phyloP scores from a whole-genome alignment of 495 filamentous ascomycete genomes.

The Penicillium soppii region DNA sequence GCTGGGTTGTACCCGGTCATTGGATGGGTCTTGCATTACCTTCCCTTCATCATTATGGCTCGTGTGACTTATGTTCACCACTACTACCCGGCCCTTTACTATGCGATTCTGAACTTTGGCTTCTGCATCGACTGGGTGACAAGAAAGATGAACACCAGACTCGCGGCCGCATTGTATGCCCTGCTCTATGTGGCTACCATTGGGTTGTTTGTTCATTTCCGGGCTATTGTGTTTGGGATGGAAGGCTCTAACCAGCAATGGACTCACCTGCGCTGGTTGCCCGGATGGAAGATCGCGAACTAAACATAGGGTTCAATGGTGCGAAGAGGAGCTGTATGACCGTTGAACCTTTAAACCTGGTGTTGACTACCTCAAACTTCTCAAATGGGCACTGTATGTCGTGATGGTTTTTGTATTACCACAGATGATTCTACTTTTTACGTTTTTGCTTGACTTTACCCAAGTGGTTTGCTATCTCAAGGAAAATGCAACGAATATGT shows the following conservation, averaged over 20 bases:
- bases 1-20: conserved; percentile 86
- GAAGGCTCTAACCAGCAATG: conserved; percentile 79
- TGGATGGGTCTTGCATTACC: conserved; percentile 94
- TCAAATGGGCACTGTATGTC: background rate
- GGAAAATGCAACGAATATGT: background rate
- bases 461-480: background rate
- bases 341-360: background rate
- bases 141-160: conserved; percentile 56
- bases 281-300: conserved; percentile 53
- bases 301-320: conserved; percentile 15
- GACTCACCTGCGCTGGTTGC: conserved; percentile 90
- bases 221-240: conserved; percentile 97
- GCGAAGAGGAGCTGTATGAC: background rate
- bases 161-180: conserved; percentile 63
- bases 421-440: background rate
- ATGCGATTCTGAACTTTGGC: conserved; percentile 85
- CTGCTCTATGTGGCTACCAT: conserved; percentile 70
- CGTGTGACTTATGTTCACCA: conserved; percentile 99
- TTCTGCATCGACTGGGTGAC: conserved; percentile 86
- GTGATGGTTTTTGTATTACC: conserved; percentile 3
- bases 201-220: conserved; percentile 83
- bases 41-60: conserved; percentile 96
- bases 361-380: background rate
- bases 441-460: background rate
- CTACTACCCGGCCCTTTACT: conserved; percentile 99